Evolutionary conservation across 768 basidiomycete species (phyloP), one percentile per base, ranked within the genome.

Genomic region (Leccinum uliginosum): DNA sequence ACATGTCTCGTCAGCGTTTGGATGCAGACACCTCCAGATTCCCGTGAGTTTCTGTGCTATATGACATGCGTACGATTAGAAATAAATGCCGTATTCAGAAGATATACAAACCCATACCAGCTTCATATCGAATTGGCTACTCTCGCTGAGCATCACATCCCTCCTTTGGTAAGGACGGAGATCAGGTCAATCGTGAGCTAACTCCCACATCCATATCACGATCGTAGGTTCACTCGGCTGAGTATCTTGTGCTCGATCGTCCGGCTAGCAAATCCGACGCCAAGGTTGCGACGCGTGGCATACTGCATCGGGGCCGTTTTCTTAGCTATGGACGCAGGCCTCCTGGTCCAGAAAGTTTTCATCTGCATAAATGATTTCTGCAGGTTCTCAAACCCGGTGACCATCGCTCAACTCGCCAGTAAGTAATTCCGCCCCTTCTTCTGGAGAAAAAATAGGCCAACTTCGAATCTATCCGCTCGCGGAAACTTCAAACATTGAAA

Each of bases 161-260:
- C 15, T 59, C 9, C 23, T 65, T 40, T 69, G 68, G 68, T 69
- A 44, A 63, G 67, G 51, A 19, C 15, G 7, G 3, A 12, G 29
- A 29, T 27, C 26, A 26, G 21, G 6, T 2, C 3, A n/a, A 11
- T 29, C 26, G 19, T 21, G 27, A 29, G 9, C 23, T 38, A 38
- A 26, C 19, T 27, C 21, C 23, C 15, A 50, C 29, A 24, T 11
- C 19, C 19, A 43, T 11, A 30, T 12, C 27, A 27, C 54, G 40
- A 10, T 50, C 4, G 21, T 15, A 69, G 68, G 68, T 65, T 65
- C 14, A 51, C 67, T 14, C 56, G 68, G 4, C 65, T 69, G 53
- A 71, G 70, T 34, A 69, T 69, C 14, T 40, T 69, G 6, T 69
- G 51, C 35, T 71, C 68, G 3, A 40, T 71, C 15, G 29, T 61